These are phyloP conservation scores for Lolium multiflorum DNA, from an alignment of 176 grass and related monocot genomes.

Conservation along the genomic window DNA sequence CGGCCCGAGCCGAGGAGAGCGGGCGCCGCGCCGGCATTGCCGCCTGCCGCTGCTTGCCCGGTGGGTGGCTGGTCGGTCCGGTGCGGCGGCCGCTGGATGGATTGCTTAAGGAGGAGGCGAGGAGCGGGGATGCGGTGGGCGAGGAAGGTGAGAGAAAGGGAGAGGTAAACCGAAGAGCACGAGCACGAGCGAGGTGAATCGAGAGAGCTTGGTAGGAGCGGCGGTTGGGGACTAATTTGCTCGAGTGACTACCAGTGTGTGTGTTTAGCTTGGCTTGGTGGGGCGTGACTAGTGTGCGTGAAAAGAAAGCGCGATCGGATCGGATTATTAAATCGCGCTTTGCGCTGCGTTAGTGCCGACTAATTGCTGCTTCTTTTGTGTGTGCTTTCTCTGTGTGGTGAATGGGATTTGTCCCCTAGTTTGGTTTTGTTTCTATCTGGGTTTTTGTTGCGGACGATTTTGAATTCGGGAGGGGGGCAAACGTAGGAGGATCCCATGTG, in stretches of 20 bases:
- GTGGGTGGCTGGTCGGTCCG: conserved; percentile 29
- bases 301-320: neutral
- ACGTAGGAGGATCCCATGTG: neutral
- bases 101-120: conserved; percentile 57
- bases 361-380: neutral
- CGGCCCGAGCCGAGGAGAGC: neutral
- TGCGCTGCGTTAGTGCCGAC: neutral
- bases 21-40: conserved; percentile 43
- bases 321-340: conserved; percentile 14
- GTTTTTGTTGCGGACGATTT: conserved; percentile 31
- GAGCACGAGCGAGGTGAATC: neutral
- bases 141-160: conserved; percentile 13
- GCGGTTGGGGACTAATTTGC: neutral
- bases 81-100: neutral
- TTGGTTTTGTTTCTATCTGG: conserved; percentile 3
- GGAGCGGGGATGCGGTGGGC: neutral
- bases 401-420: neutral
- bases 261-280: neutral
- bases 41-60: neutral
- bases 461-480: conserved; percentile 20
- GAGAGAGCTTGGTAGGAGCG: neutral
- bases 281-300: neutral
- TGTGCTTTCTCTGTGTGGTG: neutral
- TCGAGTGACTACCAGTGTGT: too few relatives aligned
- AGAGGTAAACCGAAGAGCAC: neutral